Evolutionary conservation across 148 eudicot genomes (phyloP).

Genomic region (Persicaria maculosa): DNA sequence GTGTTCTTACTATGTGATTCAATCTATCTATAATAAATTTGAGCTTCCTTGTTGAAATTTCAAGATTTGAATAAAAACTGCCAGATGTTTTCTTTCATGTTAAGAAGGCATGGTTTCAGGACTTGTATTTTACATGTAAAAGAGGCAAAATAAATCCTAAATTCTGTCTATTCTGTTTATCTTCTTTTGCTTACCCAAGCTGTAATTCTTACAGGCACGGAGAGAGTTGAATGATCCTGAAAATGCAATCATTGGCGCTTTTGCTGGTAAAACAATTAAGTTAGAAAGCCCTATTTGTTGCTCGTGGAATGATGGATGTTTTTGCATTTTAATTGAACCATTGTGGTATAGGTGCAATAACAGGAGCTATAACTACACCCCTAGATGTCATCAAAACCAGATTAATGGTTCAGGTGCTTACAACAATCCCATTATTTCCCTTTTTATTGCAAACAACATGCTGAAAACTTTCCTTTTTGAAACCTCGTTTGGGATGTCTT

Average conservation of each 20-base stretch:
- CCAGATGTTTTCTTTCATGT: background rate
- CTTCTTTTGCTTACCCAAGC: background rate
- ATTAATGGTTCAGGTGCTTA: constrained; percentile 74
- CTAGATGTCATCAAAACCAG: constrained; percentile 88
- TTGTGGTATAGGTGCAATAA: constrained; percentile 57
- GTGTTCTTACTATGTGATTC: background rate
- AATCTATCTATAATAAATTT: background rate
- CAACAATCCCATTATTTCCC: background rate
- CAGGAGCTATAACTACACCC: constrained; percentile 85
- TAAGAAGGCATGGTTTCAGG: background rate
- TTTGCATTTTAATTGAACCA: background rate
- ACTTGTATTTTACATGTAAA: background rate
- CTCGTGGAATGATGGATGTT: background rate
- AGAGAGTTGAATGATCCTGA: constrained; percentile 79
- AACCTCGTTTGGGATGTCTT: constrained; percentile 1
- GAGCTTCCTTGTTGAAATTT: background rate
- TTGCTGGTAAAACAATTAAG: constrained; percentile 56
- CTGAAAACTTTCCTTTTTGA: background rate
- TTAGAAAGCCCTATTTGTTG: background rate
- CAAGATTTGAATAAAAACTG: background rate
- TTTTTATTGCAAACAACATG: background rate
- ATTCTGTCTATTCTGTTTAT: background rate
- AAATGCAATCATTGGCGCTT: constrained; percentile 81
- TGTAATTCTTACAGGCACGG: constrained; percentile 48
- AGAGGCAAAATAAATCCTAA: background rate